phyloP scores from a whole-genome alignment of 768 basidiomycete genomes.

The Russula sp. region DNA sequence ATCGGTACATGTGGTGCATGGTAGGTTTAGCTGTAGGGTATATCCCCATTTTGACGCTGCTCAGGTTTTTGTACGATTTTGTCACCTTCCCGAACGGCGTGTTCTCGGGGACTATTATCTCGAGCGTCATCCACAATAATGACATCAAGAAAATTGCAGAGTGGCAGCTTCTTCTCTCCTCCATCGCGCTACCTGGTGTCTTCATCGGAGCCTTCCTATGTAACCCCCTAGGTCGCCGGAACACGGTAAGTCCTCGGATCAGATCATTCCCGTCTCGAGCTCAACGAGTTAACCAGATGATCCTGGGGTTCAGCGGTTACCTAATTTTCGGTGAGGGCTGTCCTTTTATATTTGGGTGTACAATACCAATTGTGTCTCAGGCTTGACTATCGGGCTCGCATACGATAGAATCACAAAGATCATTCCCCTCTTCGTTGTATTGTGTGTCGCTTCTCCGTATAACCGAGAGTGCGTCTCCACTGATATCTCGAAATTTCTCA shows the following conservation, averaged over 20 bases:
- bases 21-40: conserved; percentile 31
- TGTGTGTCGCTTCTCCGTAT: conserved; percentile 37
- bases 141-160: conserved; percentile 58
- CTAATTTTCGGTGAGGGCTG: conserved; percentile 48
- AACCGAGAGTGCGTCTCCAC: not conserved
- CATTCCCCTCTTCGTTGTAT: conserved; percentile 59
- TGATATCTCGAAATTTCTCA: not conserved
- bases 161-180: conserved; percentile 60
- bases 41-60: not conserved
- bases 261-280: not conserved
- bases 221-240: conserved; percentile 50
- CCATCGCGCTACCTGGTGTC: conserved; percentile 55
- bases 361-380: conserved; percentile 26
- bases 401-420: conserved; percentile 61
- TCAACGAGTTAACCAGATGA: conserved; percentile 41
- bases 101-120: conserved; percentile 62
- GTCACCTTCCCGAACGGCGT: conserved; percentile 71
- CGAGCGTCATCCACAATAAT: conserved; percentile 52
- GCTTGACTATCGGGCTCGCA: conserved; percentile 51
- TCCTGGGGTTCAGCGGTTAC: conserved; percentile 63
- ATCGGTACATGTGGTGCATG: conserved; percentile 73
- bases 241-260: conserved; percentile 40
- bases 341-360: conserved; percentile 1
- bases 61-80: conserved; percentile 64
- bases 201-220: conserved; percentile 38